A percentile compares a stretch with the other conserved stretches of the same genome.
phyloP scores from a whole-genome alignment of 2,329 filamentous ascomycete genomes.

The Huntiella moniliformis region DNA sequence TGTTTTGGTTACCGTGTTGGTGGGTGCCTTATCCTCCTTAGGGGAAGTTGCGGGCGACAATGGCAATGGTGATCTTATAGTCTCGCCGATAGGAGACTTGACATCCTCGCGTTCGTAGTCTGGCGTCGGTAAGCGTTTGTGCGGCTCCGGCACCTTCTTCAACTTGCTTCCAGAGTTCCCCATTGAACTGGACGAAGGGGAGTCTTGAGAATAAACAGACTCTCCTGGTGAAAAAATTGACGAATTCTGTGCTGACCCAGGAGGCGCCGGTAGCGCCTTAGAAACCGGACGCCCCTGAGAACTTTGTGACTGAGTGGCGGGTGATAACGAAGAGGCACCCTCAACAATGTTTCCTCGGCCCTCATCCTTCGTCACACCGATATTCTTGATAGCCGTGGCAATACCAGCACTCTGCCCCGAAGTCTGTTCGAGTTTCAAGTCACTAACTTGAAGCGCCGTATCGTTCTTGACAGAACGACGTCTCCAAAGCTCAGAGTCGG shows the following conservation, averaged over 20 bases:
- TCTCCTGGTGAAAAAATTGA: background rate
- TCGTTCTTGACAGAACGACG: constrained; percentile 32
- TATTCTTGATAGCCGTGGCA: no score
- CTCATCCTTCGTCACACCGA: no score
- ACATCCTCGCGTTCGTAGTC: constrained; percentile 28
- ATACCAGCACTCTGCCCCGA: no score
- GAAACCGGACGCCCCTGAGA: constrained; percentile 15
- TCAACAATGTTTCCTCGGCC: no score
- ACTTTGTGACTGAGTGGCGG: no score
- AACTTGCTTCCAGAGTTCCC: constrained; percentile 6
- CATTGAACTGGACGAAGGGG: background rate
- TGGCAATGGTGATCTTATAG: constrained; percentile 24
- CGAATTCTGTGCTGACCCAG: background rate
- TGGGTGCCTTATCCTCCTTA: constrained; percentile 12
- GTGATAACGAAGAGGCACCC: no score
- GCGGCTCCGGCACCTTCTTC: constrained; percentile 6
- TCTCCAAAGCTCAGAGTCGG: constrained; percentile 24
- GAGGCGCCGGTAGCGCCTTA: constrained; percentile 11
- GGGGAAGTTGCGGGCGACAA: constrained; percentile 28
- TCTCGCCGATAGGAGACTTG: constrained; percentile 20
- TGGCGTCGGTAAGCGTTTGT: constrained; percentile 27
- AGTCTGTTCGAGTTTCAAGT: constrained; percentile 17
- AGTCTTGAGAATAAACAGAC: background rate
- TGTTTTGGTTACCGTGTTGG: background rate
- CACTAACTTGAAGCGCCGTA: constrained; percentile 26